These are phyloP conservation scores for Phytopythium vexans DNA, from an alignment of 352 stramenopile genomes.

Conservation along the genomic window DNA sequence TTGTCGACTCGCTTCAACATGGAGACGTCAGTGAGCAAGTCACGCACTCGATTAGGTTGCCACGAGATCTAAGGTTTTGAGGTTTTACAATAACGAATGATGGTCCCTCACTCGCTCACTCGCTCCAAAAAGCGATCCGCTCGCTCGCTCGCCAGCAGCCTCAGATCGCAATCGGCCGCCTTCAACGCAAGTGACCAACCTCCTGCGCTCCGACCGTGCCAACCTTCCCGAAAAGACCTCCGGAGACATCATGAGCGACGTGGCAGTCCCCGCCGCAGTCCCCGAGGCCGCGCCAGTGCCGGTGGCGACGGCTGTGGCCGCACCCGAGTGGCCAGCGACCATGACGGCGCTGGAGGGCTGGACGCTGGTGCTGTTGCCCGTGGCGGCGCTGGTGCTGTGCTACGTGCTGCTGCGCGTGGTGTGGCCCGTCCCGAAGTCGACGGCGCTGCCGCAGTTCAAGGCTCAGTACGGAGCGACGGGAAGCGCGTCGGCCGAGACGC, in stretches of 20 bases:
- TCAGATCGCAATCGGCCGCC: constrained; percentile 2
- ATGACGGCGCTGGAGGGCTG: constrained; percentile 35
- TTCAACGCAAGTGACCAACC: neutral
- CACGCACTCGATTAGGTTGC: too few relatives aligned
- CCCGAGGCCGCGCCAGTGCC: constrained; percentile 13
- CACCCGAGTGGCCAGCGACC: constrained; percentile 38
- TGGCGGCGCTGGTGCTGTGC: constrained; percentile 45
- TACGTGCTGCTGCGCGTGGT: constrained; percentile 67
- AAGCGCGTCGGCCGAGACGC: constrained; percentile 27
- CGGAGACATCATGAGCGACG: constrained; percentile 4
- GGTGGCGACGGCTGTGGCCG: too few relatives aligned
- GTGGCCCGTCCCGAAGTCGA: constrained; percentile 45
- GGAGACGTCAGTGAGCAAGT: too few relatives aligned
- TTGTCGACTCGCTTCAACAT: too few relatives aligned
- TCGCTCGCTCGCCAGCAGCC: too few relatives aligned
- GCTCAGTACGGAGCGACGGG: constrained; percentile 29
- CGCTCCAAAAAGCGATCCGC: too few relatives aligned
- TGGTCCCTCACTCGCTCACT: neutral
- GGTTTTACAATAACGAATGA: neutral
- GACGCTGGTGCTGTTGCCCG: constrained; percentile 37
- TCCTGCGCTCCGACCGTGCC: neutral
- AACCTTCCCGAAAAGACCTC: neutral
- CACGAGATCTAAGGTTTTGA: constrained; percentile 4
- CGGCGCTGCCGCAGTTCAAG: constrained; percentile 32
- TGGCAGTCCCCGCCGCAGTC: constrained; percentile 6